Percentiles rank a stretch among this genome's conserved stretches.
phyloP scores from a whole-genome alignment of 108 stramenopile species.

The Cylindrotheca fusiformis region DNA sequence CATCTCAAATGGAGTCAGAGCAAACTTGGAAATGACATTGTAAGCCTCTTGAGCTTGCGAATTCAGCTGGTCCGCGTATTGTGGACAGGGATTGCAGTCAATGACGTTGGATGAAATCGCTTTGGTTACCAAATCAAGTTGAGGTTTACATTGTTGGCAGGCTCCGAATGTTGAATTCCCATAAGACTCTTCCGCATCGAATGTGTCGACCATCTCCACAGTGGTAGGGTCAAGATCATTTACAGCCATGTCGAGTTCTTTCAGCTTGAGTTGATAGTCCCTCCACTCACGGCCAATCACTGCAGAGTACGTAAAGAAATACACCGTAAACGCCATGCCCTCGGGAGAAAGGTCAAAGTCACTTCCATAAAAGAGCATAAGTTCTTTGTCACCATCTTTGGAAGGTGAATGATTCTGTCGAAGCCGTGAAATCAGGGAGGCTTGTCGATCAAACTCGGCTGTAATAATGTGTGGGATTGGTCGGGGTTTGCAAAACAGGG shows the following conservation, averaged over 20 bases:
- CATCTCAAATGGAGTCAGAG: slow-evolving; percentile 2
- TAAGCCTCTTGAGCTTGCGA: slow-evolving; percentile 23
- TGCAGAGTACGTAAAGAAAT: slow-evolving; percentile 72
- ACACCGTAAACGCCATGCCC: slow-evolving; percentile 72
- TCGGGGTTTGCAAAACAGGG: slow-evolving; percentile 59
- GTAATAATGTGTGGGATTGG: slow-evolving; percentile 81
- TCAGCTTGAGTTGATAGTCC: slow-evolving; percentile 27
- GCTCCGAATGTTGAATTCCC: slow-evolving; percentile 11
- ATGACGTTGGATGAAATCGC: not conserved
- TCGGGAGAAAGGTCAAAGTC: slow-evolving; percentile 61
- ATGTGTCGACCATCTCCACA: not conserved
- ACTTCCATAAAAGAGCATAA: slow-evolving; percentile 30
- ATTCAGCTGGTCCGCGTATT: slow-evolving; percentile 18
- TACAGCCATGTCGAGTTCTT: slow-evolving; percentile 12
- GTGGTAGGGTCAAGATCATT: not conserved
- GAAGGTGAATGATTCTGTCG: slow-evolving; percentile 28
- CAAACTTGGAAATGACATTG: slow-evolving; percentile 18
- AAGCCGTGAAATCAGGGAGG: slow-evolving; percentile 56
- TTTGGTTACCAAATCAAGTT: not conserved
- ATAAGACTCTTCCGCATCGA: slow-evolving; percentile 1
- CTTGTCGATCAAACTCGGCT: slow-evolving; percentile 83
- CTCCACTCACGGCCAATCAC: slow-evolving; percentile 72
- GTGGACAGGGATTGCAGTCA: slow-evolving; percentile 30
- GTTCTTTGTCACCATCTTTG: slow-evolving; percentile 15
- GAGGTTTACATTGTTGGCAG: slow-evolving; percentile 11